Conservation (phyloP, 2,329 filamentous ascomycete species). For the Penicillium rolfsii region DNA sequence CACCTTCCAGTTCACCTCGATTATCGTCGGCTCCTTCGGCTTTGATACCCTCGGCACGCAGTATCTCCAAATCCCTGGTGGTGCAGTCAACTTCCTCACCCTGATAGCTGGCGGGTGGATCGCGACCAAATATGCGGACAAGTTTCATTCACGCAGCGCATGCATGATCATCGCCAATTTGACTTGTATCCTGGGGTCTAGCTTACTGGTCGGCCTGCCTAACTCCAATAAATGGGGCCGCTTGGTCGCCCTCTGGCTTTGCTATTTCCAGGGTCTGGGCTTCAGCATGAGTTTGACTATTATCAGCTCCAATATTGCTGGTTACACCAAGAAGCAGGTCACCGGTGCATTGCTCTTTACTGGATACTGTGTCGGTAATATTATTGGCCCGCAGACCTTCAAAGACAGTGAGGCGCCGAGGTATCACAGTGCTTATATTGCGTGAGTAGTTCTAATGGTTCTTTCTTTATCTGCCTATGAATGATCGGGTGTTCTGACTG, state of each 20-base stretch:
- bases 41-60: constrained; percentile 57
- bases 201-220: constrained; percentile 57
- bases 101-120: constrained; percentile 57
- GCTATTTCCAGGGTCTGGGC: constrained; percentile 58
- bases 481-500: not conserved
- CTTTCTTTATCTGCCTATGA: not conserved
- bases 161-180: constrained; percentile 61
- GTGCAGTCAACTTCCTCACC: constrained; percentile 60
- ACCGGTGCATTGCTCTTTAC: constrained; percentile 56
- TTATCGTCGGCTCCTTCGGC: constrained; percentile 54
- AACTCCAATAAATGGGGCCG: constrained; percentile 59
- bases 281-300: constrained; percentile 60
- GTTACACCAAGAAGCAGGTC: constrained; percentile 60
- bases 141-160: constrained; percentile 55
- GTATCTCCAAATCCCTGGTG: constrained; percentile 64
- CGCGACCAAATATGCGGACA: constrained; percentile 51
- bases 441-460: constrained; percentile 17
- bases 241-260: constrained; percentile 61
- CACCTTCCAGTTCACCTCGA: constrained; percentile 46
- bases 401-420: constrained; percentile 53
- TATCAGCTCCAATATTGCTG: constrained; percentile 57
- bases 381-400: constrained; percentile 60
- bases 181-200: constrained; percentile 59
- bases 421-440: constrained; percentile 47
- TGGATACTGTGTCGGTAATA: constrained; percentile 59